Conservation (phyloP, 2,329 filamentous ascomycete genomes). For the Cercospora zeae-maydis region DNA sequence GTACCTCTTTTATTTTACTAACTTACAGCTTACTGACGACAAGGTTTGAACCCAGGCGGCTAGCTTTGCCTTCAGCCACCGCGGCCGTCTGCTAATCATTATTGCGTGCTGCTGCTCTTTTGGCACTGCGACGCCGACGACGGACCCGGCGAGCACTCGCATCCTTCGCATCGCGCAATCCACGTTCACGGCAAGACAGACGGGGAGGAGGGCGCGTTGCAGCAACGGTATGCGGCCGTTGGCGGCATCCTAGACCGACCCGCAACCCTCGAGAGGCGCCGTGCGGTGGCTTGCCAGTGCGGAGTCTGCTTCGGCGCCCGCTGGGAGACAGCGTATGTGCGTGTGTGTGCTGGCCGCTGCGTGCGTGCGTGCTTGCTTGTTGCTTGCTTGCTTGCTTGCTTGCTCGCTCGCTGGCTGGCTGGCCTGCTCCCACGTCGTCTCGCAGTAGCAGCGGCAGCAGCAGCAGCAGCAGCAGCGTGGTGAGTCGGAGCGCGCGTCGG, state of each 20-base stretch:
- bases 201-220: background rate
- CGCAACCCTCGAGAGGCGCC: background rate
- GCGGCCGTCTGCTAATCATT: background rate
- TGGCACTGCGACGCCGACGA: background rate
- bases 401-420: background rate
- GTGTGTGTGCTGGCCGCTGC: background rate
- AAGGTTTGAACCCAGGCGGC: background rate
- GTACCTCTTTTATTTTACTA: background rate
- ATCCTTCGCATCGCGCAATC: background rate
- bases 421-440: background rate
- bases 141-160: background rate
- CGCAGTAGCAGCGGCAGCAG: background rate
- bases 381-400: background rate
- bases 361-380: background rate
- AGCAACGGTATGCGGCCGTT: background rate
- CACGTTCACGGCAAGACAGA: background rate
- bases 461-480: background rate
- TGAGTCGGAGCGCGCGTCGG: slow-evolving; percentile 1
- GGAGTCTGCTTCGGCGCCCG: background rate
- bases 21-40: background rate
- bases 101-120: background rate
- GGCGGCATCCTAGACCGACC: background rate
- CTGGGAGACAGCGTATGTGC: background rate
- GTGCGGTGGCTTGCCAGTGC: slow-evolving; percentile 1
- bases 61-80: background rate